Evolutionary conservation across 2,329 filamentous ascomycete species (phyloP).

Genomic region (Lecanicillium sp.): DNA sequence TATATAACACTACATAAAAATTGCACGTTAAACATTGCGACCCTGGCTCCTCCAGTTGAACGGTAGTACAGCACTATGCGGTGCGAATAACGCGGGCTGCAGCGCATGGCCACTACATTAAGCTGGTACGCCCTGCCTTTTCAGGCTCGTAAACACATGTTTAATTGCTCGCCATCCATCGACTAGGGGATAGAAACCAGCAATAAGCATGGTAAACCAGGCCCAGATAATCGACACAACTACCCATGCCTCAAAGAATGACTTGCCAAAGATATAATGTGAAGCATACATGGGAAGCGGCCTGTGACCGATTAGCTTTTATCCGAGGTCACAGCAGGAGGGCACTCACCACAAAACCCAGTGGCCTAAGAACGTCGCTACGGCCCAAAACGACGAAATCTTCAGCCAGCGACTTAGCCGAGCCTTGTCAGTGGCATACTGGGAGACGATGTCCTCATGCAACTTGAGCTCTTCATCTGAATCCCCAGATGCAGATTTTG

Average conservation of each 20-base stretch:
- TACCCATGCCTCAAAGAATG: slow-evolving; percentile 46
- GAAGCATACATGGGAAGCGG: slow-evolving; percentile 50
- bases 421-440: slow-evolving; percentile 26
- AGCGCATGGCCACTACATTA: too few species aligned
- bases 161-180: slow-evolving; percentile 36
- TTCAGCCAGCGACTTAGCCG: slow-evolving; percentile 40
- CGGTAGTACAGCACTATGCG: too few species aligned
- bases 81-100: too few species aligned
- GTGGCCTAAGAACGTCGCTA: slow-evolving; percentile 45
- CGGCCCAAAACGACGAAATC: slow-evolving; percentile 40
- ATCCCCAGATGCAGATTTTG: slow-evolving; percentile 12
- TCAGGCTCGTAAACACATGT: slow-evolving; percentile 9
- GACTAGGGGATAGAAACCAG: slow-evolving; percentile 43
- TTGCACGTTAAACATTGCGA: too few species aligned
- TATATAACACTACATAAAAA: too few species aligned
- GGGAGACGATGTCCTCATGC: slow-evolving; percentile 21
- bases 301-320: too few species aligned
- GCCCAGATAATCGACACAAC: slow-evolving; percentile 47
- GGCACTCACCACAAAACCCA: slow-evolving; percentile 43
- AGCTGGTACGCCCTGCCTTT: neutral
- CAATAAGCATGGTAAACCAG: slow-evolving; percentile 44
- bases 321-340: too few species aligned
- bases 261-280: slow-evolving; percentile 41
- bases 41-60: too few species aligned
- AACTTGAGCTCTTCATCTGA: slow-evolving; percentile 18